A percentile compares a stretch with the other conserved stretches of the same genome.
Conservation (phyloP, 2,329 filamentous ascomycete species). For the Hypoxylon sp. region DNA sequence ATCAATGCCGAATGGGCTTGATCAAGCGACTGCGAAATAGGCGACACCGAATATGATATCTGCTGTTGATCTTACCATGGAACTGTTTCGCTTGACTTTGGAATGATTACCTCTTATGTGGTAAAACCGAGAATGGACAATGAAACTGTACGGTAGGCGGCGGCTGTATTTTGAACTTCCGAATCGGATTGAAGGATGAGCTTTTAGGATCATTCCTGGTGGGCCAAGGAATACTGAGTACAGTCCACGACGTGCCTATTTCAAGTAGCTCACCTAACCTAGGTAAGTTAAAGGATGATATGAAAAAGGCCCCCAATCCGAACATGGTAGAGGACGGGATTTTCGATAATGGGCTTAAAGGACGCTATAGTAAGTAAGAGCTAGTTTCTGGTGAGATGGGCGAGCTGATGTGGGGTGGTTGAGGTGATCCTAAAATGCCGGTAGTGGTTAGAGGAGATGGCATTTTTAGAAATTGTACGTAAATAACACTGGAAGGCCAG, state of each 20-base stretch:
- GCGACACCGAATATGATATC: slow-evolving; percentile 3
- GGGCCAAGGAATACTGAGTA: too few species aligned
- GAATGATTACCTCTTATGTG: not conserved
- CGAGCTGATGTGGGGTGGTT: too few species aligned
- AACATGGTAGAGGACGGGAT: too few species aligned
- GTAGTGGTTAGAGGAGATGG: not conserved
- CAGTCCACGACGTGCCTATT: too few species aligned
- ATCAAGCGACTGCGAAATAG: not conserved
- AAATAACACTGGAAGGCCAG: not conserved
- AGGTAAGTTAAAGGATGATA: too few species aligned
- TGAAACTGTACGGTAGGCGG: not conserved
- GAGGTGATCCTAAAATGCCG: too few species aligned
- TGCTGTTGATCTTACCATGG: not conserved
- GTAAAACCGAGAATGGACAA: not conserved
- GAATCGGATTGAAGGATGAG: slow-evolving; percentile 8
- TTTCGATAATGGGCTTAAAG: too few species aligned
- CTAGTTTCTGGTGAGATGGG: too few species aligned
- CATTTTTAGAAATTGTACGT: slow-evolving; percentile 16
- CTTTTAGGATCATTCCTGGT: slow-evolving; percentile 1
- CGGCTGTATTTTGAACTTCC: slow-evolving; percentile 5
- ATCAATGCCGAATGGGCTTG: not conserved
- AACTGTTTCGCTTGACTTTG: too few species aligned
- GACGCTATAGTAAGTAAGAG: too few species aligned
- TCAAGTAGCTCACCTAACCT: too few species aligned
- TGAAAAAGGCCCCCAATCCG: too few species aligned